Conservation (phyloP, 2,329 filamentous ascomycete species). For the Diplodia sapinea region DNA sequence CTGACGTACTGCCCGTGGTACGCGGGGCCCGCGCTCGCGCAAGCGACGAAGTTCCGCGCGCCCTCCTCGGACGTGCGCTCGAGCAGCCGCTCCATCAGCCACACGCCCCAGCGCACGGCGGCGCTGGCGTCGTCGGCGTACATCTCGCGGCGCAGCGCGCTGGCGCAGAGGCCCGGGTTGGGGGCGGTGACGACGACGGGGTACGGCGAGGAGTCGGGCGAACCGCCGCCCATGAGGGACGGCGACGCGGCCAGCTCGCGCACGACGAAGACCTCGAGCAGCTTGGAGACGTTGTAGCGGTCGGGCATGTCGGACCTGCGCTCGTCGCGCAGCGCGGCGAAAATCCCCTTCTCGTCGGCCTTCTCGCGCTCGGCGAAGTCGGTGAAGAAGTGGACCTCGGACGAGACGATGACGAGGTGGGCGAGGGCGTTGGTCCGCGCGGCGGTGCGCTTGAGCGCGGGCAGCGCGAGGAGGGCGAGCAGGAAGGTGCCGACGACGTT, state of each 20-base stretch:
- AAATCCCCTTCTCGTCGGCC: conserved; percentile 29
- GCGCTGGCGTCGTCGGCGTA: neutral
- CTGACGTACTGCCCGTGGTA: conserved; percentile 51
- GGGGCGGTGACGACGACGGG: conserved; percentile 33
- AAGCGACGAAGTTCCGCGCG: conserved; percentile 49
- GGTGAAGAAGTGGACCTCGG: conserved; percentile 33
- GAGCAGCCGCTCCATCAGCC: conserved; percentile 36
- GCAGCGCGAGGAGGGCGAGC: conserved; percentile 41
- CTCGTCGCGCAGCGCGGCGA: conserved; percentile 35
- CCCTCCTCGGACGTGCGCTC: conserved; percentile 51
- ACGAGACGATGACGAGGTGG: conserved; percentile 33
- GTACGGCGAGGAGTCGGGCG: neutral
- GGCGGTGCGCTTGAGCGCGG: conserved; percentile 36
- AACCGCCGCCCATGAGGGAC: neutral
- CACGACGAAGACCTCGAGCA: conserved; percentile 38
- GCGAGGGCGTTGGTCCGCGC: neutral
- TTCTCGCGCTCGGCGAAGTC: conserved; percentile 24
- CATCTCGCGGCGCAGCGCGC: conserved; percentile 31
- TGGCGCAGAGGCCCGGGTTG: conserved; percentile 34
- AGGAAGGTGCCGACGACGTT: conserved; percentile 51
- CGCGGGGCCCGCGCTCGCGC: conserved; percentile 42
- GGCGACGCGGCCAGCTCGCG: conserved; percentile 34
- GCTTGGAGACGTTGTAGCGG: conserved; percentile 39
- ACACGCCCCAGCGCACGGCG: conserved; percentile 21
- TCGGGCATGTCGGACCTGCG: conserved; percentile 33